Base-by-base conservation (phyloP, 1,284 basidiomycete species). In the Salmacisia buchloeana region DNA sequence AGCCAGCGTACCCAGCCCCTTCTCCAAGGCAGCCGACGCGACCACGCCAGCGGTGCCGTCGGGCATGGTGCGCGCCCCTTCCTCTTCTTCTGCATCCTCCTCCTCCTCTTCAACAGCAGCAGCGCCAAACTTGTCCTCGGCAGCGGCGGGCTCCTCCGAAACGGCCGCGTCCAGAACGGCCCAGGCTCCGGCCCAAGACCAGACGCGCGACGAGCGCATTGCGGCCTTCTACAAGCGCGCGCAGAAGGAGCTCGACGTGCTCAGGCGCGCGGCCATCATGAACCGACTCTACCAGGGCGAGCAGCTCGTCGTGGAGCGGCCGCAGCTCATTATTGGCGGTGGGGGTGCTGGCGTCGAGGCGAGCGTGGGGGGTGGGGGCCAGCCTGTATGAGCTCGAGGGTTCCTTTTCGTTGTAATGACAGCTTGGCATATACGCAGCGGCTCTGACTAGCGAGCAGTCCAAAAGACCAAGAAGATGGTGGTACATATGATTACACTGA, bases 251-350 rank as follows among this genome's bases (percentile, higher is more conserved):
- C 45, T 69, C 18, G 43, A 61, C 5, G 67, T 60, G 31, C 65
- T 79, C n/a, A 67, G 73, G 58, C 68, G 77, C 21, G 74, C 77
- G 13, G 77, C 77, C 13, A 63, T 79, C 34, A 72, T 70, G 64
- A 79, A 78, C 63, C 61, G 71, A 13, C 62, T 79, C 61, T 79
- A 79, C 63, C 73, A 74, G 45, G 76, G 74, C 27, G 76, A 78
- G 65, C 71, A 70, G 63, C 70, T 79, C 4, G 77, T 79, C 3
- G 75, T 79, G 1, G 77, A 79, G 61, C 64, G 69, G 65, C 75
- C 75, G 36, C 64, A 58, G 36, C 61, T 76, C 25, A 71, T 76
- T 46, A 58, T 75, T 25, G 73, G 71, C 25, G 75, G 75, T 5
- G 74, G 74, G 10, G 73, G 66, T 9, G 62, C 63, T 4, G 68